phyloP scores from a whole-genome alignment of 331 rosid genomes.

The Telfairia occidentalis region DNA sequence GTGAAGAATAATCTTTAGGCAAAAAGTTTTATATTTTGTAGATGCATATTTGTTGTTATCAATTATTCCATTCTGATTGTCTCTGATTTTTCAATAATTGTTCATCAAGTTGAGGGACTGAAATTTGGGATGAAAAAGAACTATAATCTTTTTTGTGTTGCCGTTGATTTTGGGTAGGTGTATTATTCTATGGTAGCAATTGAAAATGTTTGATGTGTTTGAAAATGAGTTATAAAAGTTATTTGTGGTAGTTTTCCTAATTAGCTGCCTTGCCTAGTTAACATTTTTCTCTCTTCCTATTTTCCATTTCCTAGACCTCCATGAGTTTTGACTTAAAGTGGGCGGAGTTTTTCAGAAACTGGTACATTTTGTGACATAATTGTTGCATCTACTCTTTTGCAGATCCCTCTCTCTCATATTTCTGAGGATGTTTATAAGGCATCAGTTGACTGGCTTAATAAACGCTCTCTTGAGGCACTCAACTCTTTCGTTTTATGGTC shows the following conservation, averaged over 20 bases:
- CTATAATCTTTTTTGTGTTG: not conserved
- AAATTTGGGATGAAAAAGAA: not conserved
- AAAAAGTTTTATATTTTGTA: not conserved
- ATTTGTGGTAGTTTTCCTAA: not conserved
- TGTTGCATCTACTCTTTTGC: constrained; percentile 15
- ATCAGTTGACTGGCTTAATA: constrained; percentile 63
- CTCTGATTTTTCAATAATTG: not conserved
- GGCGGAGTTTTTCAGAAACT: not conserved
- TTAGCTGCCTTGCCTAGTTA: not conserved
- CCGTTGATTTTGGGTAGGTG: not conserved
- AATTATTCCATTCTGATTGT: not conserved
- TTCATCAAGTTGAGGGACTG: not conserved
- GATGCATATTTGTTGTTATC: not conserved
- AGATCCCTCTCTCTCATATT: constrained; percentile 69
- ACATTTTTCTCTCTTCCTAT: not conserved
- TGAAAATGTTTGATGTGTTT: not conserved
- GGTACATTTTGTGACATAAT: not conserved
- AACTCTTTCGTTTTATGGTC: constrained; percentile 53
- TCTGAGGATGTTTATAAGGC: constrained; percentile 67
- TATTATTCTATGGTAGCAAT: not conserved
- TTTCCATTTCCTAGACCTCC: not conserved
- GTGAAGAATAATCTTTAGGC: not conserved
- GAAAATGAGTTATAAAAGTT: not conserved
- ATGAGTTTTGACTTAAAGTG: not conserved
- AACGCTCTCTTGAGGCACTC: constrained; percentile 52